Conservation (phyloP, 371 early-diverging fungal genomes). For the Mucor mucedo region DNA sequence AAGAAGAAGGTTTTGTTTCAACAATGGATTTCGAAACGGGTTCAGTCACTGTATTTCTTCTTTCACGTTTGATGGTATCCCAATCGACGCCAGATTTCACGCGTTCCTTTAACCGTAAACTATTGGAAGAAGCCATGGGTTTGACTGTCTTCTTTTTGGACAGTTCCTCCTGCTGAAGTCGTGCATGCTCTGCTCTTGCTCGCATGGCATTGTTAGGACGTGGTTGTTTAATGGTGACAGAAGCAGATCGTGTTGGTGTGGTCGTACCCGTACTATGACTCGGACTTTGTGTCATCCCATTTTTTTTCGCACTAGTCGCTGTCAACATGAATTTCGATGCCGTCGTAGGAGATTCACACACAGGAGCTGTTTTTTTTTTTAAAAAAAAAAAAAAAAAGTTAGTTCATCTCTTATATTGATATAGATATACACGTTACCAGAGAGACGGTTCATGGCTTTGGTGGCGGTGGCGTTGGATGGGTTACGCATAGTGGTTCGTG, state of each 20-base stretch:
- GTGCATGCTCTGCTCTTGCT: slow-evolving; percentile 51
- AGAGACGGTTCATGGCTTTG: not conserved
- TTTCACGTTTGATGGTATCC: slow-evolving; percentile 39
- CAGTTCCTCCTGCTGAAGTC: slow-evolving; percentile 42
- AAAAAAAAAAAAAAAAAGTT: no score
- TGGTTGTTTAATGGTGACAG: slow-evolving; percentile 28
- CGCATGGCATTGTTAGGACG: slow-evolving; percentile 46
- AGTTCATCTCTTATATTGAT: not conserved
- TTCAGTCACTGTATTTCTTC: slow-evolving; percentile 34
- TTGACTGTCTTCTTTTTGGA: slow-evolving; percentile 26
- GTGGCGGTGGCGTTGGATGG: not conserved
- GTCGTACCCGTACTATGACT: slow-evolving; percentile 2
- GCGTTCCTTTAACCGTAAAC: slow-evolving; percentile 35
- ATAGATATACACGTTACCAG: not conserved
- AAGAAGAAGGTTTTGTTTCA: no score
- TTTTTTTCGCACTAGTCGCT: not conserved
- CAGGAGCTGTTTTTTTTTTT: slow-evolving; percentile 10
- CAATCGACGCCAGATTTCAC: slow-evolving; percentile 43
- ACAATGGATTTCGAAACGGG: no score
- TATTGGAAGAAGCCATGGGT: slow-evolving; percentile 7
- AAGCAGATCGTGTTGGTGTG: slow-evolving; percentile 9
- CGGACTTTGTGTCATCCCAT: not conserved
- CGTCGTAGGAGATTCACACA: slow-evolving; percentile 13
- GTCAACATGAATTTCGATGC: slow-evolving; percentile 6
- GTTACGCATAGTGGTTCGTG: not conserved